Base-by-base conservation (phyloP, 805 yeast genomes). In the Ogataea polymorpha region DNA sequence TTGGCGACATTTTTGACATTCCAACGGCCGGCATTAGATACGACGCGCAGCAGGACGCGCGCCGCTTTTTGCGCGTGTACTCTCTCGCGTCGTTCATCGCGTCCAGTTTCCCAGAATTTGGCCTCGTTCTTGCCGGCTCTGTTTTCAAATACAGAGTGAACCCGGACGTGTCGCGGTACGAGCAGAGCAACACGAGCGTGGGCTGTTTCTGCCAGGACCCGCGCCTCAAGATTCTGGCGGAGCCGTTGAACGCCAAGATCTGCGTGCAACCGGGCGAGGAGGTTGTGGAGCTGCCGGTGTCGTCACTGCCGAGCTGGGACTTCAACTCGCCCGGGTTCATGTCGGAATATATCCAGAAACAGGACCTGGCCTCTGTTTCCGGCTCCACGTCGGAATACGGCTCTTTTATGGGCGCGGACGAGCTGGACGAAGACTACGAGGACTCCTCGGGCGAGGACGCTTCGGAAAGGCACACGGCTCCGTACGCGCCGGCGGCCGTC, bases 11-110 rank as follows among this genome's bases (percentile, higher is more conserved):
- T 42, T 75, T 81, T 55, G 90, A 84, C 60, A 61, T 75, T 33
- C 89, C 91, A 6, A 68, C 75, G 6, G 78, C 86, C 50, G 91
- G 89, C 8, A 65, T 70, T 21, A 65, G 68, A 34, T 71, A 71
- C 51, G 70, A 68, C 35, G 54, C 63, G 28, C 59, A 63, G 13
- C 72, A 74, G 39, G 79, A 75, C 46, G 70, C 70, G 37, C 75
- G 71, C 35, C 61, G 86, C 50, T 68, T 73, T 13, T 59, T 74
- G 2, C 63, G 86, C 41, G 71, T 80, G 11, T 52, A 77, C 4
- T 56, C 78, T 13, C 61, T 80, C 47, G 78, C 79, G 0, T 55
- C 72, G n/a, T 62, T 67, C 37, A 58, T 80, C 18, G 74, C 83
- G 3, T 76, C 76, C 38, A 60, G 67, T 34, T 75, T 66, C 51